Percentiles rank a stretch among this genome's conserved stretches.
phyloP scores from a whole-genome alignment of 495 filamentous ascomycete genomes.

The Aspergillus bridgeri region DNA sequence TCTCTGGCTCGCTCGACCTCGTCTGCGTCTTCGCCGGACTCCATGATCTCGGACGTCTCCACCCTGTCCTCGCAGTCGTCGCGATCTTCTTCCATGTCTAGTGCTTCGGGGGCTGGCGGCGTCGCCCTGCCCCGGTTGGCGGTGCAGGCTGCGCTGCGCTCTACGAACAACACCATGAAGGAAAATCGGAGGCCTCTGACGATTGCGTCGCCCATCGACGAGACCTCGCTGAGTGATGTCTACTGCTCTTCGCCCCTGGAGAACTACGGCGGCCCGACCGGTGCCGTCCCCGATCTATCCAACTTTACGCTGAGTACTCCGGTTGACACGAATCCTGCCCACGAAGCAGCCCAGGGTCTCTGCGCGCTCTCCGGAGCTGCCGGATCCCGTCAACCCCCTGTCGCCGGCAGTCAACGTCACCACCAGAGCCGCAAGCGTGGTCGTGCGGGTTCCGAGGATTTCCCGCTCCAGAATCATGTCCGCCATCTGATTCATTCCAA shows the following conservation, averaged over 20 bases:
- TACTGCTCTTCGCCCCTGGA: conserved; percentile 55
- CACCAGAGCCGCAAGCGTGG: conserved; percentile 60
- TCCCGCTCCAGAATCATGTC: conserved; percentile 68
- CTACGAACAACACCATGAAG: conserved; percentile 56
- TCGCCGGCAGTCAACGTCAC: conserved; percentile 21
- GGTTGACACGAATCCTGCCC: conserved; percentile 39
- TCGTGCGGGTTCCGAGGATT: conserved; percentile 64
- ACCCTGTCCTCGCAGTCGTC: conserved; percentile 58
- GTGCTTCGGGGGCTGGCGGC: conserved; percentile 51
- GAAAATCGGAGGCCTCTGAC: conserved; percentile 38
- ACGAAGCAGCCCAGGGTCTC: conserved; percentile 63
- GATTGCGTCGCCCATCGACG: conserved; percentile 45
- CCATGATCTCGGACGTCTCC: conserved; percentile 83
- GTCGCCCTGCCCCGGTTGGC: conserved; percentile 66
- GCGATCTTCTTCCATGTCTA: conserved; percentile 70
- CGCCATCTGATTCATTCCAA: conserved; percentile 50
- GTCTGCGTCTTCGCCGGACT: conserved; percentile 80
- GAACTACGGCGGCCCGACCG: conserved; percentile 51
- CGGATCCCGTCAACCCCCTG: conserved; percentile 10
- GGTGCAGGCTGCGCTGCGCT: conserved; percentile 79
- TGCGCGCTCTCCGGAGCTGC: conserved; percentile 56
- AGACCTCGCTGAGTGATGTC: conserved; percentile 45
- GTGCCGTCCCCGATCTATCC: conserved; percentile 48
- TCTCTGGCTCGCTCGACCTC: conserved; percentile 76
- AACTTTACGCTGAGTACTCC: conserved; percentile 50